phyloP scores from a whole-genome alignment of 2,329 filamentous ascomycete genomes.

The Ophiostoma triangulosporum region DNA sequence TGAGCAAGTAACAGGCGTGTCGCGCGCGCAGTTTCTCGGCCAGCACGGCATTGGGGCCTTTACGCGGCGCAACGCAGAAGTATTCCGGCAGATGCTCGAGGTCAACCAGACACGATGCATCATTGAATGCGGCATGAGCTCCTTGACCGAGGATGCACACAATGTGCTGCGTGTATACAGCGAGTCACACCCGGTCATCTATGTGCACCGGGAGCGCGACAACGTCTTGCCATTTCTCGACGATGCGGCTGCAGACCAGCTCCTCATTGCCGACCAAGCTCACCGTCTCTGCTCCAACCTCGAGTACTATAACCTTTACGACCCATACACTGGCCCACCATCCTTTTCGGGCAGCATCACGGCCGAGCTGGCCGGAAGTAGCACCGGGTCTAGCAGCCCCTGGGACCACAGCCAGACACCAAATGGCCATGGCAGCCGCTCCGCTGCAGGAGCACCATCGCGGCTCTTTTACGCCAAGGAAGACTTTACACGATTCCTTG shows the following conservation, averaged over 20 bases:
- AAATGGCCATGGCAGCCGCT: slow-evolving; percentile 8
- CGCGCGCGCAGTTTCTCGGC: slow-evolving; percentile 45
- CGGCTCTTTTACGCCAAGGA: slow-evolving; percentile 44
- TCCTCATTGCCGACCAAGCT: slow-evolving; percentile 40
- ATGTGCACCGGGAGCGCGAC: slow-evolving; percentile 51
- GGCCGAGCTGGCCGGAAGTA: not conserved
- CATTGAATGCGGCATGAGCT: slow-evolving; percentile 55
- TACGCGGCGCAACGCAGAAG: slow-evolving; percentile 44
- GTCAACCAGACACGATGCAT: slow-evolving; percentile 47
- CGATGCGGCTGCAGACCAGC: slow-evolving; percentile 37
- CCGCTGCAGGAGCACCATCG: slow-evolving; percentile 30
- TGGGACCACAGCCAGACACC: not conserved
- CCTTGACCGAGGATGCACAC: slow-evolving; percentile 47
- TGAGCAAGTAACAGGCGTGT: slow-evolving; percentile 47
- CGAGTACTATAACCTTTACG: slow-evolving; percentile 57
- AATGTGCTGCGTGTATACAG: slow-evolving; percentile 44
- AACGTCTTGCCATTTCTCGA: slow-evolving; percentile 47
- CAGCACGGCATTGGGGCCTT: slow-evolving; percentile 48
- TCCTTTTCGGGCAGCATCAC: slow-evolving; percentile 14
- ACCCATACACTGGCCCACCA: slow-evolving; percentile 23
- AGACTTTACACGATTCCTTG: slow-evolving; percentile 46
- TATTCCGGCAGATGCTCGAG: slow-evolving; percentile 47
- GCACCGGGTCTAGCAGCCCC: slow-evolving; percentile 12
- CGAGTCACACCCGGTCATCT: slow-evolving; percentile 53
- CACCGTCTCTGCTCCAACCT: slow-evolving; percentile 53